Evolutionary conservation across 163 green algal species (phyloP), one percentile per base, ranked within the genome.

Genomic region (Prototheca wickerhamii): DNA sequence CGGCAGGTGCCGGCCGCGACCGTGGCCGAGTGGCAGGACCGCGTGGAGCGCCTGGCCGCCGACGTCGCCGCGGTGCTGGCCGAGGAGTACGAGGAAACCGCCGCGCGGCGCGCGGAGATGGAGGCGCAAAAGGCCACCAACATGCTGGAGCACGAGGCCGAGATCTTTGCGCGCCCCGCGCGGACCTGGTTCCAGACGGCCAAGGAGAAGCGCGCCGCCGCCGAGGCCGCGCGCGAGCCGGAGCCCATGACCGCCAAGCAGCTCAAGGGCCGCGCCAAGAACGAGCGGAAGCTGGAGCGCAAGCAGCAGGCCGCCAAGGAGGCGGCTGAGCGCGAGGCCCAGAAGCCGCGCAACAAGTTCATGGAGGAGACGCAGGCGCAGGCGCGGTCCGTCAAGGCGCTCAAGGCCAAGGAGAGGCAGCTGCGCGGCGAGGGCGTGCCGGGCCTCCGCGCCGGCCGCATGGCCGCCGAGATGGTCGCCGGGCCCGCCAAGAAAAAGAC

Each of bases 161-260:
- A 98, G 78, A 99, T 99, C 73, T 77, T 79, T 30, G 56, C 86
- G 0, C 80, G 89, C 21, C 93, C 93, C 1, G 72, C 83, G 53
- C 81, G 89, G 62, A 96, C 90, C 26, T 99, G 93, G 93, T 99
- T 98, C 70, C 83, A 96, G 71, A 91, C 69, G 2, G 76, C 87
- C 44, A 76, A 76, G 50, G 58, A 96, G 77, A 96, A 96, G 73
- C 69, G 72, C 55, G 76, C 68, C n/a, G 34, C 63, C 25, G 74
- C 68, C 1, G 53, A 61, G 28, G 61, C 58, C 2, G 67, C 64
- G 10, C 56, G 67, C 31, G 42, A 67, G 33, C 62, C 63, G 10
- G 65, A 40, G 51, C 17, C 32, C 8, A 3, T 68, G 61, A 31
- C 49, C 30, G 17, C 2, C 42, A 64, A 73, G 63, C 60, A 68